Base-by-base conservation (phyloP, 140 eudicot genomes). In the Eryngium alpinum region DNA sequence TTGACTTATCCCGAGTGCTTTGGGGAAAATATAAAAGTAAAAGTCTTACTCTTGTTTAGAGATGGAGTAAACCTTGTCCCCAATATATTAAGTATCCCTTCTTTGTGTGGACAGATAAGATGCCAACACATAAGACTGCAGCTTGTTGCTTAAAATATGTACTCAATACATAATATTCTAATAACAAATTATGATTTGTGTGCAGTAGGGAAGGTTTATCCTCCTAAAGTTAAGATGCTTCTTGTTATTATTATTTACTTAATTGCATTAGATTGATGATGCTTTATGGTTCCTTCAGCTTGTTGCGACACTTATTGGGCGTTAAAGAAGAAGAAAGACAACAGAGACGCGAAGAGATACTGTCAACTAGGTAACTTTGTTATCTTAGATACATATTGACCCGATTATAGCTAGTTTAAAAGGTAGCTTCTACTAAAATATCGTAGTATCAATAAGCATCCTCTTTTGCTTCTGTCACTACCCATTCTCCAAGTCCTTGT, bases 291-390 rank as follows among this genome's bases (percentile, higher is more conserved):
- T 72, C 81, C 83, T 85, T 80, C 96, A 96, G 99, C 83, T 91
- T 96, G 79, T 28, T 93, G 84, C 89, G 97, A 71, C 81, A 93
- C 86, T 86, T 96, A 83, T 72, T 93, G 82, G 99, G 92, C 81
- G 84, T 96, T 77, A 89, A 97, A 15, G 97, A 96, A 62, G 99
- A 96, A 84, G 99, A 93, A 87, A 86, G 99, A 81, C 92, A 90
- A 88, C 33, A 73, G 82, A 91, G 98, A 86, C 97, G 98, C 0
- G 99, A 96, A 81, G 98, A 96, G 86, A 91, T 96, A 86, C 81
- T 96, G 81, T 87, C 98, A 38, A 96, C 99, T 70, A 96, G 96
- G 99, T 96, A 91, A 83, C 33, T 51, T 6, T 43, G 0, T 34
- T 11, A 43, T 16, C 38, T 38, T 28, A 4, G 17, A 80, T 31